These are phyloP conservation scores for Fomitopsis palustris DNA, from an alignment of 1,284 basidiomycete genomes.

Conservation along the genomic window DNA sequence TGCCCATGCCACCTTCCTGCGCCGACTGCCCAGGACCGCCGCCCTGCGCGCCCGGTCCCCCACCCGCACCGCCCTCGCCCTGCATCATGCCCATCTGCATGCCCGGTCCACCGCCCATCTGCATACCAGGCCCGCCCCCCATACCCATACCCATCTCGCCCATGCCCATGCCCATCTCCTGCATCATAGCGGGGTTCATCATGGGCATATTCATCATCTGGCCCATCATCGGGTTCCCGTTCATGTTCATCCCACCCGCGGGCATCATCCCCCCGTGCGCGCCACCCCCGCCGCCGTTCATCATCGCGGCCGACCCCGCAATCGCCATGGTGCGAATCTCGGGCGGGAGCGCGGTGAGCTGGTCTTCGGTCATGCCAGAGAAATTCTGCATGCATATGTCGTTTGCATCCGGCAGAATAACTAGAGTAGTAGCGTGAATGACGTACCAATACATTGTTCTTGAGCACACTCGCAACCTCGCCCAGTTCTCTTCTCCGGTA, in stretches of 20 bases:
- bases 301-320: conserved; percentile 71
- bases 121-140: conserved; percentile 31
- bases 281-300: conserved; percentile 50
- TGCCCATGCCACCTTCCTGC: conserved; percentile 41
- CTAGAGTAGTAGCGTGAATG: neutral
- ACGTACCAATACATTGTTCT: conserved; percentile 73
- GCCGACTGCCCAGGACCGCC: conserved; percentile 20
- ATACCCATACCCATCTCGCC: conserved; percentile 52
- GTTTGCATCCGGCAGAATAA: neutral
- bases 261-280: conserved; percentile 52
- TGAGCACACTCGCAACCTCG: conserved; percentile 73
- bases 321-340: conserved; percentile 82
- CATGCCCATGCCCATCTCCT: conserved; percentile 47
- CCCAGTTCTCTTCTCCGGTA: conserved; percentile 81
- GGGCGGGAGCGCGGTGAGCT: conserved; percentile 66
- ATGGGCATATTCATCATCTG: conserved; percentile 38
- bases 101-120: conserved; percentile 39
- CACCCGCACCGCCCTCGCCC: conserved; percentile 6
- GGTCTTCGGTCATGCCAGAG: conserved; percentile 78
- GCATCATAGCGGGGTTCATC: conserved; percentile 39
- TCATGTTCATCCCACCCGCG: conserved; percentile 33
- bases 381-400: conserved; percentile 53
- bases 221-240: conserved; percentile 44
- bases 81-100: conserved; percentile 18
- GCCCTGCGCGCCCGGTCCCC: conserved; percentile 9